Evolutionary conservation across 2,329 filamentous ascomycete genomes (phyloP), one percentile per base, ranked within the genome.

Genomic region (Myrmaecium sp.): DNA sequence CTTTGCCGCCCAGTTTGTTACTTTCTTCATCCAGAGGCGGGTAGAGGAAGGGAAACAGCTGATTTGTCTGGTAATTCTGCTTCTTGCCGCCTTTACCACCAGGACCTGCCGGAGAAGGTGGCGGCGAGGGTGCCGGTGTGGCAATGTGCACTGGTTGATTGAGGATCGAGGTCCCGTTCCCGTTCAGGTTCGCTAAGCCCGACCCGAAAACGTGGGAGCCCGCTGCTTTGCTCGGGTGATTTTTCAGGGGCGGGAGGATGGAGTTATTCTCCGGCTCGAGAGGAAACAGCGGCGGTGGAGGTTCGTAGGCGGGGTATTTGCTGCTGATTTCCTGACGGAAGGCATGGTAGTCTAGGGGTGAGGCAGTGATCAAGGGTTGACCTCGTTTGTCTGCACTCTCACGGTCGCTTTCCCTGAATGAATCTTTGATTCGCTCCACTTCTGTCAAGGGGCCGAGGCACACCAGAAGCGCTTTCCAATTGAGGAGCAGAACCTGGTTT

Each of bases 41-140:
- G 40, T 98, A 98, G 57, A 98, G 73, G 45, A 98, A 95, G 0
- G 89, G 89, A 37, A 98, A 95, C 46, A 94, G 89, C 42, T 98
- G 89, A 44, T 98, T 98, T 0, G 89, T 98, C 50, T 98, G 89
- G 43, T 98, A 98, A 40, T 95, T 98, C 44, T 98, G 89, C 47
- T 98, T 98, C 61, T 98, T 98, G 1, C 78, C 84, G 27, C 79
- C 81, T 50, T 95, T 98, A 0, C 83, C 83, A 14, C 83, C 69
- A 3, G 69, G 66, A 1, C 69, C 84, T 17, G 76, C 75, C 6
- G 89, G 89, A 1, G 86, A 94, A 1, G 89, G 89, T 0, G 89
- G 89, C 14, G 89, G 89, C 0, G 89, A 98, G 2, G 89, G 89
- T 0, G 84, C 86, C 1, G 89, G 89, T 1, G 89, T 98, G n/a